A percentile compares a stretch with the other conserved stretches of the same genome.
Evolutionary conservation across 805 yeast genomes (phyloP).

Genomic region (Wickerhamomyces rabaulensis): DNA sequence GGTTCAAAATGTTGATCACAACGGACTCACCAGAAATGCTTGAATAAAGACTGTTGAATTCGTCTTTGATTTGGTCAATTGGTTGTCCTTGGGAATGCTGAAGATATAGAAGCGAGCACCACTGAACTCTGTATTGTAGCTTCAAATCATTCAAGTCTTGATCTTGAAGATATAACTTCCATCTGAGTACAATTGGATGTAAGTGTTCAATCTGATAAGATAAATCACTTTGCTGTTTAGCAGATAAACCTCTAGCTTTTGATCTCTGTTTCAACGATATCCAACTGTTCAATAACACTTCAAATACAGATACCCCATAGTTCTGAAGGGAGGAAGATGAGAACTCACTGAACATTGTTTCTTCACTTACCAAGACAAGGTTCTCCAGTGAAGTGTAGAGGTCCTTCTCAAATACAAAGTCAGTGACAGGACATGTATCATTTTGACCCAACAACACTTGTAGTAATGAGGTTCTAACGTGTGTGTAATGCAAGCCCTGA

Average conservation of each 20-base stretch:
- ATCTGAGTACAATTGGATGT: conserved; percentile 39
- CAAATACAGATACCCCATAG: conserved; percentile 32
- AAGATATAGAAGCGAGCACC: conserved; percentile 42
- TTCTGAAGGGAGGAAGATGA: background rate
- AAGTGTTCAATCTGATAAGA: conserved; percentile 15
- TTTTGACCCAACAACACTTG: conserved; percentile 15
- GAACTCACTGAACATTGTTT: conserved; percentile 7
- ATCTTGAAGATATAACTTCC: conserved; percentile 32
- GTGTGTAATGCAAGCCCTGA: conserved; percentile 30
- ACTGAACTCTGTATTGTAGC: conserved; percentile 32
- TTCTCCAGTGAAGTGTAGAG: conserved; percentile 10
- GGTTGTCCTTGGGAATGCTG: conserved; percentile 37
- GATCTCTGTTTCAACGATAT: conserved; percentile 25
- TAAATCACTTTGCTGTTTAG: conserved; percentile 28
- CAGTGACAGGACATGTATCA: conserved; percentile 28
- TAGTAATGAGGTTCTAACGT: conserved; percentile 31
- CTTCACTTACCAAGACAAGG: conserved; percentile 21
- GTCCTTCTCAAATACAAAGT: conserved; percentile 33
- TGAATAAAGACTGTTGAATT: conserved; percentile 21
- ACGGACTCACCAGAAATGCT: conserved; percentile 10
- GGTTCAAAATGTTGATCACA: conserved; percentile 33
- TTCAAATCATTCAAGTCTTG: conserved; percentile 3
- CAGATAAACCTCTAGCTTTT: conserved; percentile 10
- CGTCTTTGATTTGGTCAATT: conserved; percentile 24
- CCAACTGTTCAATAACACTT: conserved; percentile 41